phyloP scores from a whole-genome alignment of 2,329 filamentous ascomycete genomes.

The Botrytis aclada region DNA sequence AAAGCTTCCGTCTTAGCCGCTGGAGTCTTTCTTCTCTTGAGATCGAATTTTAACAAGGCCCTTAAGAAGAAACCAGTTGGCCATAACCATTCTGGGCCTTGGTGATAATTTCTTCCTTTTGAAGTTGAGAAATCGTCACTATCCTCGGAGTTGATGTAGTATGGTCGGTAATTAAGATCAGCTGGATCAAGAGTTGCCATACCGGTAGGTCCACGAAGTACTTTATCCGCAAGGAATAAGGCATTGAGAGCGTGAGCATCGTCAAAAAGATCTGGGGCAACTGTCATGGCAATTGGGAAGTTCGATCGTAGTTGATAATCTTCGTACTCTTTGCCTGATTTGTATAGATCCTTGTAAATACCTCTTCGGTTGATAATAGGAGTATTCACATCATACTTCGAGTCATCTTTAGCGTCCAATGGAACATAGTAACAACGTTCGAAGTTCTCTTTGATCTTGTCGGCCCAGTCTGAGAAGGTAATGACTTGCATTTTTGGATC shows the following conservation, averaged over 20 bases:
- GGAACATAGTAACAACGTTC: conserved; percentile 92
- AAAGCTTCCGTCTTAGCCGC: conserved; percentile 81
- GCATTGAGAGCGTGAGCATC: conserved; percentile 73
- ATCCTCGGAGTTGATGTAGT: conserved; percentile 95
- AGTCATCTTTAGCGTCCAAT: conserved; percentile 63
- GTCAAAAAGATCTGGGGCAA: conserved; percentile 84
- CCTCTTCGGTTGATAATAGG: conserved; percentile 81
- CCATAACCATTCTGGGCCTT: conserved; percentile 98
- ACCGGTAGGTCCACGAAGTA: conserved; percentile 80
- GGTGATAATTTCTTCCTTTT: conserved; percentile 96
- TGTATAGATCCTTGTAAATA: conserved; percentile 97
- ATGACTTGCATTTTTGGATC: conserved; percentile 53
- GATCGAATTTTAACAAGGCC: conserved; percentile 85
- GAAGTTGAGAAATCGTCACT: conserved; percentile 85
- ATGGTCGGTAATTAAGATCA: conserved; percentile 89
- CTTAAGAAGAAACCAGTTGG: conserved; percentile 93
- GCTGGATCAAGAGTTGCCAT: conserved; percentile 94
- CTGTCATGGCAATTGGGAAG: conserved; percentile 93
- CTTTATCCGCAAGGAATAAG: conserved; percentile 73
- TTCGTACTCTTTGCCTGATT: conserved; percentile 90
- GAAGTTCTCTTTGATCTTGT: conserved; percentile 77
- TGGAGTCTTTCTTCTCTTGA: conserved; percentile 62
- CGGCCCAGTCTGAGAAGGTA: conserved; percentile 75
- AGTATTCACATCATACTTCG: conserved; percentile 75
- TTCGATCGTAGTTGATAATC: conserved; percentile 96